These are phyloP conservation scores for Fraxinus floribunda DNA, from an alignment of 305 asterid genomes.

Conservation along the genomic window DNA sequence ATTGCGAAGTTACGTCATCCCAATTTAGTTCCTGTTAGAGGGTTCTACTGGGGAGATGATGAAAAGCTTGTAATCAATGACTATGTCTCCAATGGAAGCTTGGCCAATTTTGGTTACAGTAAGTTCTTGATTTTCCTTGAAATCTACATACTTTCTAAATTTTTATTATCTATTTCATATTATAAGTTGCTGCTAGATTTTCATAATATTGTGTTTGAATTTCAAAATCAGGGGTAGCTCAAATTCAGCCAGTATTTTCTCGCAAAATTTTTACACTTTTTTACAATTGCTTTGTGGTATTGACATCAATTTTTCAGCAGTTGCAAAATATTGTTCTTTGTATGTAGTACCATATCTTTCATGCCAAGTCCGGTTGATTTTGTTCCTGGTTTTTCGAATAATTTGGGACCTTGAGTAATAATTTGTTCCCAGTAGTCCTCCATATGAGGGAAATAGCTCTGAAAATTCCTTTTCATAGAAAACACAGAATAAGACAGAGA, in stretches of 20 bases:
- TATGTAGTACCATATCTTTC: constrained; percentile 6
- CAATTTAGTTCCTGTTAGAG: constrained; percentile 65
- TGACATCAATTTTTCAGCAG: neutral
- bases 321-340: neutral
- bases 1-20: constrained; percentile 67
- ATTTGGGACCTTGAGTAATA: constrained; percentile 22
- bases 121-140: constrained; percentile 31
- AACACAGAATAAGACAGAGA: constrained; percentile 56
- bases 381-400: constrained; percentile 12
- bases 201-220: neutral
- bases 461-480: constrained; percentile 27
- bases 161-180: neutral
- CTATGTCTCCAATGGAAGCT: constrained; percentile 77
- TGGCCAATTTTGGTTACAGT: constrained; percentile 80
- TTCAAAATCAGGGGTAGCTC: neutral
- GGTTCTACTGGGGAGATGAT: constrained; percentile 88
- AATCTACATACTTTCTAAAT: neutral
- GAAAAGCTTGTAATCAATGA: constrained; percentile 86
- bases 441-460: constrained; percentile 46
- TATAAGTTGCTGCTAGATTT: neutral
- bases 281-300: neutral
- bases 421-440: constrained; percentile 28
- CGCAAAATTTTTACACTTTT: neutral
- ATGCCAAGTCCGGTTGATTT: neutral
- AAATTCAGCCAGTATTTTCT: neutral